Evolutionary conservation across 805 yeast genomes (phyloP), one percentile per base, ranked within the genome.

Genomic region (Cyberlindnera xylosilytica): DNA sequence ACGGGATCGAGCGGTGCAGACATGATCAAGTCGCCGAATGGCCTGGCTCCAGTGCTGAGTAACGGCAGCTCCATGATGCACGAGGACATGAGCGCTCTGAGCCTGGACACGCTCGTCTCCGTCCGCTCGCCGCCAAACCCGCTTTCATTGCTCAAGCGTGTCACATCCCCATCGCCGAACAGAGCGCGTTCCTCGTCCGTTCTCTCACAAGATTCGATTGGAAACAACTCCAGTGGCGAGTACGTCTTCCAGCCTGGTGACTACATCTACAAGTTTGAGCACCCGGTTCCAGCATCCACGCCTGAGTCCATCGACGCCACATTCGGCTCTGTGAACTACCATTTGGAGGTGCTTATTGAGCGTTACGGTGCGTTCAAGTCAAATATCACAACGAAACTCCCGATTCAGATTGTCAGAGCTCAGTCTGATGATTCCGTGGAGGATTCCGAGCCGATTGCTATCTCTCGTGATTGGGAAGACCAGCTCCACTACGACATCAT

Each of bases 401-500:
- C 86, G 1, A 72, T 93, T 2, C 70, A 68, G 1, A 66, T 93
- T 15, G 76, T 93, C 4, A 70, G 99, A 49, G 73, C 89, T 0
- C 90, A 90, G 10, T 72, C 87, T 1, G 89, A 85, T 44, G 77
- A 76, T 29, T 85, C 88, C 31, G 74, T 83, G 19, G 98, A 93
- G 60, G 91, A 86, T 57, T 81, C 84, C 49, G 99, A 93, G 59
- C 98, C 99, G 0, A 91, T 93, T 41, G 86, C 88, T 4, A 88
- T 93, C 28, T 74, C 83, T 20, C 73, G 95, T 46, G 91, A 87
- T 51, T 93, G 99, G 99, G 98, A 91, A 61, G 89, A 87, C 59
- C 87, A 86, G 59, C 64, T 93, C 24, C 81, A 82, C 52, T 93
- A 93, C 59, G 97, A 93, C 57, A 88, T 93, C 34, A 80, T 89